These are phyloP conservation scores for Aureobasidium sp. DNA, from an alignment of 2,329 filamentous ascomycete species.

Conservation along the genomic window DNA sequence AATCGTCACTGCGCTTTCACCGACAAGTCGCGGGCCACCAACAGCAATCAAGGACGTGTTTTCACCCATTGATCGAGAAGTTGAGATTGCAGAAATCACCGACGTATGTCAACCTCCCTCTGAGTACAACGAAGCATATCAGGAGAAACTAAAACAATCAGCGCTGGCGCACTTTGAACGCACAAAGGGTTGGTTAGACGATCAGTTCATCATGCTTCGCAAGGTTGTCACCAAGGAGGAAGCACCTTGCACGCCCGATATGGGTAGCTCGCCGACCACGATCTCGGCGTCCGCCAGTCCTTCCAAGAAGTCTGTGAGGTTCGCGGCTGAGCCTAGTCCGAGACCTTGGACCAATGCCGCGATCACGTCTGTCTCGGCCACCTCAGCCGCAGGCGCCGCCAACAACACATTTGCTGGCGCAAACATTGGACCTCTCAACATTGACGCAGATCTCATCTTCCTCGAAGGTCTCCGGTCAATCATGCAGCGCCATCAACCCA, in stretches of 20 bases:
- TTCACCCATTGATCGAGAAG: constrained; percentile 29
- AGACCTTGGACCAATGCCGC: constrained; percentile 34
- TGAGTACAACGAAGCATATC: constrained; percentile 70
- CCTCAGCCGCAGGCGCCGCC: background rate
- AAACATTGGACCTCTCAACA: background rate
- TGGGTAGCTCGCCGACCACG: constrained; percentile 18
- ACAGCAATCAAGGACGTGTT: constrained; percentile 54
- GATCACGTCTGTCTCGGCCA: background rate
- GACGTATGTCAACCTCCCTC: constrained; percentile 56
- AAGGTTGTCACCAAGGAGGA: background rate
- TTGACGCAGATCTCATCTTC: constrained; percentile 62
- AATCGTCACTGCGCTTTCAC: constrained; percentile 52
- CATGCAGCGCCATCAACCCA: constrained; percentile 53
- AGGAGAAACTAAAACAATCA: constrained; percentile 62
- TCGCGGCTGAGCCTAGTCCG: constrained; percentile 36
- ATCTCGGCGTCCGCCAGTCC: constrained; percentile 29
- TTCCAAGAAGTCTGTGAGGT: constrained; percentile 69
- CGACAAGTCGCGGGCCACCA: constrained; percentile 49
- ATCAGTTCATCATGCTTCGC: constrained; percentile 45
- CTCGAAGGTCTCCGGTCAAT: constrained; percentile 80
- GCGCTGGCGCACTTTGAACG: constrained; percentile 72
- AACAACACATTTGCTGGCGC: too few species aligned
- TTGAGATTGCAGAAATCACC: constrained; percentile 39
- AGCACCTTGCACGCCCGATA: constrained; percentile 26
- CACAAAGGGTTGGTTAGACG: constrained; percentile 77